Percentiles rank a stretch among this genome's conserved stretches.
phyloP scores from a whole-genome alignment of 176 grass and related monocot genomes.

The Cymbopogon citratus region DNA sequence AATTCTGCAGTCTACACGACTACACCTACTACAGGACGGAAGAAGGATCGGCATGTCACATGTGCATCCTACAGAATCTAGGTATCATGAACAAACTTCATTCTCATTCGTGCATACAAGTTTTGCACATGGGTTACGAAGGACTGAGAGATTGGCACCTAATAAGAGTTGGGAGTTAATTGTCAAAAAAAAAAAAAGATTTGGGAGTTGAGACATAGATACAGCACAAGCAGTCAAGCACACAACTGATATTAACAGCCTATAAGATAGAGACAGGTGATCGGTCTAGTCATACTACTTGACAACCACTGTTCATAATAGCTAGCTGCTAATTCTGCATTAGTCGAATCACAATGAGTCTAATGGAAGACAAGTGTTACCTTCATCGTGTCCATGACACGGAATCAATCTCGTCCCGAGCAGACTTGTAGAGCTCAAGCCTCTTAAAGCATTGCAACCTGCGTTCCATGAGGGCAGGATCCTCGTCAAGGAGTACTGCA shows the following conservation, averaged over 20 bases:
- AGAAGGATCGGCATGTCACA: neutral
- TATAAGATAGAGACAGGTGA: conserved; percentile 20
- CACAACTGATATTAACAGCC: neutral
- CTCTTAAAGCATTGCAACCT: conserved; percentile 72
- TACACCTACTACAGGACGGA: neutral
- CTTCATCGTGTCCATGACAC: conserved; percentile 58
- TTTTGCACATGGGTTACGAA: neutral
- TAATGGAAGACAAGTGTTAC: neutral
- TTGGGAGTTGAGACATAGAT: neutral
- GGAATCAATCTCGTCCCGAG: conserved; percentile 83
- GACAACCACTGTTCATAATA: conserved; percentile 7
- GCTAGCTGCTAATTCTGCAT: conserved; percentile 12
- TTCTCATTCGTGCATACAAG: neutral
- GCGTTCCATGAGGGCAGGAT: conserved; percentile 81
- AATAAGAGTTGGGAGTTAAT: neutral
- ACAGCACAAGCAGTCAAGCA: neutral
- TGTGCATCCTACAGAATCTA: conserved; percentile 13
- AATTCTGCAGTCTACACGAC: neutral
- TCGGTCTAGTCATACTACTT: conserved; percentile 9
- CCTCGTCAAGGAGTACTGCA: conserved; percentile 72
- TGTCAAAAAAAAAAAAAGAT: too few species aligned
- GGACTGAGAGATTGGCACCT: neutral
- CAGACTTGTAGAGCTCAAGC: conserved; percentile 87
- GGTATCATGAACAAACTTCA: neutral
- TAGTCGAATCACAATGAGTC: neutral